Percentiles rank a stretch among this genome's conserved stretches.
These are phyloP conservation scores for Ophiobolus disseminans DNA, from an alignment of 2,329 filamentous ascomycete species.

Conservation along the genomic window DNA sequence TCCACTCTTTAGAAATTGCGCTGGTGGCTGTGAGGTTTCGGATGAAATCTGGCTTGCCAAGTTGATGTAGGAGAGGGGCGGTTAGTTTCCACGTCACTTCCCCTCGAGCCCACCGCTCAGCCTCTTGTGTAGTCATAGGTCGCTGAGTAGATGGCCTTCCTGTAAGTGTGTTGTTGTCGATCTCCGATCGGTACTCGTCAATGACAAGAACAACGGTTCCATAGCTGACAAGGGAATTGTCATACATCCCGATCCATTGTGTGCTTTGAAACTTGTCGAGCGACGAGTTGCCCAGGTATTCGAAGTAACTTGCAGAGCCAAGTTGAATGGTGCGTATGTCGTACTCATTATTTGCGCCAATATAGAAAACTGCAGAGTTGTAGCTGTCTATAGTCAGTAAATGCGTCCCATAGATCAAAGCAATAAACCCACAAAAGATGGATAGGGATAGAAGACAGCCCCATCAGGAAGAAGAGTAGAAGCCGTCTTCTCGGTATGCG, in stretches of 20 bases:
- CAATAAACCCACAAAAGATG: constrained; percentile 44
- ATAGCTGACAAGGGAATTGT: constrained; percentile 4
- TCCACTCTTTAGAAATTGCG: neutral
- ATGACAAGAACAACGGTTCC: neutral
- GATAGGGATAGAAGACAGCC: constrained; percentile 42
- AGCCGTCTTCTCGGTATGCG: constrained; percentile 8
- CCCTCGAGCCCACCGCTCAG: too few species aligned
- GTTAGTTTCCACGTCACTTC: neutral
- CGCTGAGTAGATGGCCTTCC: neutral
- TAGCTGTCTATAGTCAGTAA: constrained; percentile 18
- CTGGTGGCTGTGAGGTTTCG: neutral
- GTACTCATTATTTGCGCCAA: constrained; percentile 21
- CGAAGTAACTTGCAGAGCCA: neutral
- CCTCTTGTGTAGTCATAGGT: too few species aligned
- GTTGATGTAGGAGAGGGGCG: neutral
- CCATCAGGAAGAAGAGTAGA: constrained; percentile 15
- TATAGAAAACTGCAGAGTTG: constrained; percentile 27
- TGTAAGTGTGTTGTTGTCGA: neutral
- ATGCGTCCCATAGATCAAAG: neutral
- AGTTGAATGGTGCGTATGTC: constrained; percentile 11
- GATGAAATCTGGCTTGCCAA: neutral
- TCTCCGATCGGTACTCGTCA: constrained; percentile 1
- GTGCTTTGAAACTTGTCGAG: neutral
- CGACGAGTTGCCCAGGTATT: neutral
- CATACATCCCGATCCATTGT: neutral